These are phyloP conservation scores for Candida wancherniae DNA, from an alignment of 805 yeast genomes.

Conservation along the genomic window DNA sequence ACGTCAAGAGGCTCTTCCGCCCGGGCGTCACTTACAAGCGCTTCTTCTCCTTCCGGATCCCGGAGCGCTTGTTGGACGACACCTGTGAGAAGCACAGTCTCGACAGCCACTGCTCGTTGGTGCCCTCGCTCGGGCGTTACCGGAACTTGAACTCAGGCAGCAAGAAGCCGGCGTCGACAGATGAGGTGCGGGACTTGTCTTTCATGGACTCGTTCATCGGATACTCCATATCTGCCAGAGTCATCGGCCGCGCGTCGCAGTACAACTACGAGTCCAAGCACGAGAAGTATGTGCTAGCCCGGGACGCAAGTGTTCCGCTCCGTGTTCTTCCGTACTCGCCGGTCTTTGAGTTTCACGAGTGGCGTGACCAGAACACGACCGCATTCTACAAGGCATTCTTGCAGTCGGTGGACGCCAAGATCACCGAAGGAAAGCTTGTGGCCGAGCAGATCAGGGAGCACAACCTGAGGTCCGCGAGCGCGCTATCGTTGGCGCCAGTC, in stretches of 20 bases:
- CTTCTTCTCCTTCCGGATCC: slow-evolving; percentile 37
- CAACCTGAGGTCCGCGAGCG: slow-evolving; percentile 2
- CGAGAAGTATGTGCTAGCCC: slow-evolving; percentile 36
- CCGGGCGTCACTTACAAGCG: slow-evolving; percentile 38
- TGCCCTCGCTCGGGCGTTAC: slow-evolving; percentile 34
- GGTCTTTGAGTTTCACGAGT: slow-evolving; percentile 18
- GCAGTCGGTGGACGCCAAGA: slow-evolving; percentile 25
- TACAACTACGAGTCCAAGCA: slow-evolving; percentile 19
- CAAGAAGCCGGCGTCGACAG: slow-evolving; percentile 12
- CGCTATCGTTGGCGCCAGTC: slow-evolving; percentile 7
- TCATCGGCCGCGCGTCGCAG: slow-evolving; percentile 38
- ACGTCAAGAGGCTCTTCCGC: slow-evolving; percentile 32
- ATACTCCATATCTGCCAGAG: slow-evolving; percentile 37
- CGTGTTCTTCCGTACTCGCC: slow-evolving; percentile 31
- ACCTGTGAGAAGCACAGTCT: slow-evolving; percentile 34
- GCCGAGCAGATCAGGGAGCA: slow-evolving; percentile 8
- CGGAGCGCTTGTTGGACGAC: slow-evolving; percentile 39
- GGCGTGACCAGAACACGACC: slow-evolving; percentile 17
- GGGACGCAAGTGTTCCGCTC: slow-evolving; percentile 28
- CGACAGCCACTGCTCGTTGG: slow-evolving; percentile 31
- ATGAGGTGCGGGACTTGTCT: slow-evolving; percentile 29
- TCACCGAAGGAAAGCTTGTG: slow-evolving; percentile 17
- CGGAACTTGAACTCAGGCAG: slow-evolving; percentile 22
- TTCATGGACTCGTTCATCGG: slow-evolving; percentile 34
- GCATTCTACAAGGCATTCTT: slow-evolving; percentile 33